Evolutionary conservation across 2,329 filamentous ascomycete species (phyloP), one percentile per base, ranked within the genome.

Genomic region (Fusarium sp.): DNA sequence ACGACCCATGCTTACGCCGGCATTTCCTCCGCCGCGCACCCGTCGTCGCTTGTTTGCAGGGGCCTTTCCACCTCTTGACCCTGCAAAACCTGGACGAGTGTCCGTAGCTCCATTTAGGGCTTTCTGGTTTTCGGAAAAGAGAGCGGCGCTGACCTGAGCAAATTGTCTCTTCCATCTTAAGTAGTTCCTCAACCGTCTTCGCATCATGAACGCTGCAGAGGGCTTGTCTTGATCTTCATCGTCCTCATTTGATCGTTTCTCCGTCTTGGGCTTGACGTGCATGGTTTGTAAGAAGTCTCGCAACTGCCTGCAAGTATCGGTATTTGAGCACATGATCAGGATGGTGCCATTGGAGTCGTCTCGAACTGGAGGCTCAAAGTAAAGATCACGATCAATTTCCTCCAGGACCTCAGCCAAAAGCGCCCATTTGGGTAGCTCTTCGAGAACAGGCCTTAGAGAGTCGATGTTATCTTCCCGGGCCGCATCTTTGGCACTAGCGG

Each of bases 361-460:
- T 63, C 90, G 87, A n/a, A 87, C 84, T 14, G 87, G 85, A 11
- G 94, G 93, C 72, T 97, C 95, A 78, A 97, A 92, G 80, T 97
- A 96, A 22, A 94, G 87, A 78, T 98, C 95, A 60, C 92, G 90
- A 78, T 98, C 96, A 75, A 99, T 98, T 82, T 99, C 96, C 72
- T 96, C 92, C 9, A 99, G 84, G 2, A 98, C 92, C 64, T 98
- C 95, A n/a, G 94, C 92, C 24, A 99, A 85, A 22, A 98, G 86
- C 33, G 87, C 87, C 96, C 96, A 99, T 81, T 99, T 99, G 7
- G 96, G 96, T 75, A 97, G 92, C 80, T 98, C 95, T 82, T 99
- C 96, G 4, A 99, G 87, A 1, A 97, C 92, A 2, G 96, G 94
- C 9, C 90, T 87, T 13, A 98, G 84, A 2, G 92, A 89, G 75